phyloP scores from a whole-genome alignment of 352 stramenopile species.

The Sclerospora graminicola region DNA sequence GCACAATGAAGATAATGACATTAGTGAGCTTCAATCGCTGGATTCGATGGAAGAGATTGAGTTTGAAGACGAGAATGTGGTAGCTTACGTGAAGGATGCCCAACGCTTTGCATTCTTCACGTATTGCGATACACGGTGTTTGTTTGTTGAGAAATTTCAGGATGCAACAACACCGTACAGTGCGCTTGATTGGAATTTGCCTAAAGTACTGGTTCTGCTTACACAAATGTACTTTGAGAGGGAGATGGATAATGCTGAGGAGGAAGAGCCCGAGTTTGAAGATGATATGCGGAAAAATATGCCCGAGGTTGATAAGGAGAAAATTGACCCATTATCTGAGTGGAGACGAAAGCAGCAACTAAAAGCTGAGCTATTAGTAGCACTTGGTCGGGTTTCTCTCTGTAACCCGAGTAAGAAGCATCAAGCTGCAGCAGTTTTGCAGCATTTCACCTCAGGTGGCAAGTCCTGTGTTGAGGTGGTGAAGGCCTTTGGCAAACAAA shows the following conservation, averaged over 20 bases:
- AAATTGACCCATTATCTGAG: slow-evolving; percentile 9
- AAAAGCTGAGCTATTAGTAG: slow-evolving; percentile 61
- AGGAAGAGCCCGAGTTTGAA: slow-evolving; percentile 30
- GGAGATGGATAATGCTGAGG: slow-evolving; percentile 50
- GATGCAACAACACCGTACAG: slow-evolving; percentile 44
- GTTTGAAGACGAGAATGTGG: slow-evolving; percentile 43
- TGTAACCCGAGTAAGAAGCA: slow-evolving; percentile 80
- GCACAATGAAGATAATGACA: slow-evolving; percentile 20
- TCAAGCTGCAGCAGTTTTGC: slow-evolving; percentile 61
- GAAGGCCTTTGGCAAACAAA: slow-evolving; percentile 69
- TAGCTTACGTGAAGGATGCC: slow-evolving; percentile 44
- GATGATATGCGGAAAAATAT: slow-evolving; percentile 13
- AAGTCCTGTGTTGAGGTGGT: slow-evolving; percentile 54
- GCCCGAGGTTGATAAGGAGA: slow-evolving; percentile 10
- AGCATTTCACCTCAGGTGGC: slow-evolving; percentile 45
- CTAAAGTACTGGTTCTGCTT: slow-evolving; percentile 54
- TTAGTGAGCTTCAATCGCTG: slow-evolving; percentile 6
- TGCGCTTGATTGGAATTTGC: slow-evolving; percentile 52
- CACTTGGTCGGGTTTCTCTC: slow-evolving; percentile 56
- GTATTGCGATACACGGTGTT: slow-evolving; percentile 68
- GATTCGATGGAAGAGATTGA: slow-evolving; percentile 55
- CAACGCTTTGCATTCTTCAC: slow-evolving; percentile 64
- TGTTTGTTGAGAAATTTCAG: slow-evolving; percentile 81
- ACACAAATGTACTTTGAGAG: slow-evolving; percentile 81
- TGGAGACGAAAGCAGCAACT: slow-evolving; percentile 25